Evolutionary conservation across 83 land plant species (phyloP), one percentile per base, ranked within the genome.

Genomic region (Picea abies): DNA sequence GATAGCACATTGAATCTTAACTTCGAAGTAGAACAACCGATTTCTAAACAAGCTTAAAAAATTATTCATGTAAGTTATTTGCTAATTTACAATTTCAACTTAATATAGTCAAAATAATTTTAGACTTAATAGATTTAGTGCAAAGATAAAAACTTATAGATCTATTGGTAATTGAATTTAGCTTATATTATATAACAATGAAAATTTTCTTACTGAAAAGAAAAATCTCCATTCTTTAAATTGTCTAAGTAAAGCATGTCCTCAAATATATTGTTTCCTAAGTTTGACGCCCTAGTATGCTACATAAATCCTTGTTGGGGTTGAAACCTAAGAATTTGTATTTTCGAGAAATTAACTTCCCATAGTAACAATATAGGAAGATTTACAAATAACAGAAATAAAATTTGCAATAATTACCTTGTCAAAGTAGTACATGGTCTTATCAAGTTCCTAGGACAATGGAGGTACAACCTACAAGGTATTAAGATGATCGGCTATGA

Each of bases 1-100:
- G 95, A 93, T 85, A 92, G 93, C 79, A 86, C 89, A 62, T 60
- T 62, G 67, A 70, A 66, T n/a, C n/a, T n/a, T n/a, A n/a, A n/a
- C n/a, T n/a, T n/a, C n/a, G n/a, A n/a, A n/a, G n/a, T n/a, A n/a
- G n/a, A n/a, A n/a, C n/a, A n/a, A n/a, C n/a, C n/a, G n/a, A n/a
- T n/a, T n/a, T n/a, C n/a, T n/a, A n/a, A n/a, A n/a, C n/a, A n/a
- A n/a, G n/a, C n/a, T n/a, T n/a, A n/a, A n/a, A n/a, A n/a, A n/a
- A n/a, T n/a, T n/a, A n/a, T n/a, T n/a, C n/a, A n/a, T n/a, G n/a
- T n/a, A n/a, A n/a, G n/a, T n/a, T n/a, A n/a, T n/a, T n/a, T n/a
- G n/a, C n/a, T n/a, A n/a, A n/a, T n/a, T n/a, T n/a, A n/a, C n/a
- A n/a, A n/a, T n/a, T n/a, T n/a, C n/a, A n/a, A n/a, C n/a, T n/a